Base-by-base conservation (phyloP, 2,329 filamentous ascomycete species). In the Fusarium haematococcum region DNA sequence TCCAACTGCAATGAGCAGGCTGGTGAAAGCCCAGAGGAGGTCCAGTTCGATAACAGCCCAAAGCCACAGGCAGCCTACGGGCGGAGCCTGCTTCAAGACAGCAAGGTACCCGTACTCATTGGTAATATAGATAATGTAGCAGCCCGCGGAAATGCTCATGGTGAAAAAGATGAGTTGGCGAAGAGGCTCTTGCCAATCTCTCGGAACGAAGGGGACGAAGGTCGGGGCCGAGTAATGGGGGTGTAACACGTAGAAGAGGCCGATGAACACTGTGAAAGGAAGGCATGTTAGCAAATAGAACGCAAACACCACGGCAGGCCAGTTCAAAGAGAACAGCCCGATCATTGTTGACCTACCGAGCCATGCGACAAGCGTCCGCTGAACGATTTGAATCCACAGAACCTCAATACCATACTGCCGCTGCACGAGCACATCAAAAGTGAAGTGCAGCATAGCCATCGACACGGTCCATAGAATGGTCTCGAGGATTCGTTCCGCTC, bases 41-140 rank as follows among this genome's bases (percentile, higher is more conserved):
- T 94, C 89, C 84, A 98, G 88, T 85, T 99, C 97, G 56, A 98
- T 88, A 25, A 98, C 92, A 35, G 93, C 91, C 95, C 96, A 98
- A 6, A 98, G 89, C 95, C 96, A 98, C 20, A 98, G 82, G 45
- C 94, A 96, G 0, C 95, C 97, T 16, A 98, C 82, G 6, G 95
- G 92, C n/a, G 97, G 97, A 0, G 95, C 93, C 73, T 91, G 91
- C 85, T 98, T 97, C 94, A 98, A 95, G 23, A 97, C 91, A 8
- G 93, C 93, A 76, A 97, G 91, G 79, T 98, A 98, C 6, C 92
- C 91, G 74, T 91, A 90, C 33, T 86, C 88, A 79, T 98, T 98
- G 30, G 93, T 95, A 63, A 95, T 91, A 75, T 94, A 87, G 58
- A 98, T 92, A 71, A 98, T 86, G 82, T 95, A 95, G 83, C 91